Percentiles rank a stretch among this genome's conserved stretches.
Conservation (phyloP, 2,329 filamentous ascomycete species). For the Penicillium sp. region DNA sequence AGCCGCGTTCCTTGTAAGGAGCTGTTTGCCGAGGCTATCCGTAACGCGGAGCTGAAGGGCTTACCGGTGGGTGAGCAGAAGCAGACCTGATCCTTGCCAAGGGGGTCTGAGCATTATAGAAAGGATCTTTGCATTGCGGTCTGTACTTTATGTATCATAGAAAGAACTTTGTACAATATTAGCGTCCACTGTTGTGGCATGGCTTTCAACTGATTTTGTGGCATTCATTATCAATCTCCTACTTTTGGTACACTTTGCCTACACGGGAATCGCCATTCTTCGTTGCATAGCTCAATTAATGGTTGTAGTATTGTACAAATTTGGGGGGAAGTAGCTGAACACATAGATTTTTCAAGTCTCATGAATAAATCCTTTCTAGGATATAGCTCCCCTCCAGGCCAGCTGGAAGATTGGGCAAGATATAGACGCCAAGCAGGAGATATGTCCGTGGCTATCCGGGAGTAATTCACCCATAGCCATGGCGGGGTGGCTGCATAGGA, state of each 20-base stretch:
- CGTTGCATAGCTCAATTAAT: not conserved
- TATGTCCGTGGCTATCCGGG: not conserved
- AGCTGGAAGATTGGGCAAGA: not conserved
- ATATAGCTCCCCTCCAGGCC: not conserved
- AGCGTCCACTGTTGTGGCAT: not conserved
- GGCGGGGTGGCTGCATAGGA: too few relatives aligned
- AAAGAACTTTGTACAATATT: not conserved
- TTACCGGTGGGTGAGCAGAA: slow-evolving; percentile 8
- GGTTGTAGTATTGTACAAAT: not conserved
- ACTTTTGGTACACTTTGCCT: not conserved
- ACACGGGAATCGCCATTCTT: not conserved
- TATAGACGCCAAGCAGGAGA: not conserved
- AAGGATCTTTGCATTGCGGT: not conserved
- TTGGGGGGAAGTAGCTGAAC: not conserved
- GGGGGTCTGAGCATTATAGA: not conserved
- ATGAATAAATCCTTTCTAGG: not conserved
- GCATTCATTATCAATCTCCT: too few relatives aligned
- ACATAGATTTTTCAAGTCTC: not conserved
- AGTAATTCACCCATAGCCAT: too few relatives aligned
- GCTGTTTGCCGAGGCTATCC: slow-evolving; percentile 60
- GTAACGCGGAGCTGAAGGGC: slow-evolving; percentile 27
- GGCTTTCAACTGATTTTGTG: not conserved
- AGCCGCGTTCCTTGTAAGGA: slow-evolving; percentile 79
- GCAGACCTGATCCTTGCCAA: not conserved
- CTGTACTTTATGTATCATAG: slow-evolving; percentile 5